Percentiles rank a stretch among this genome's conserved stretches.
These are phyloP conservation scores for Globisporangium sylvaticum DNA, from an alignment of 352 stramenopile species.

Conservation along the genomic window DNA sequence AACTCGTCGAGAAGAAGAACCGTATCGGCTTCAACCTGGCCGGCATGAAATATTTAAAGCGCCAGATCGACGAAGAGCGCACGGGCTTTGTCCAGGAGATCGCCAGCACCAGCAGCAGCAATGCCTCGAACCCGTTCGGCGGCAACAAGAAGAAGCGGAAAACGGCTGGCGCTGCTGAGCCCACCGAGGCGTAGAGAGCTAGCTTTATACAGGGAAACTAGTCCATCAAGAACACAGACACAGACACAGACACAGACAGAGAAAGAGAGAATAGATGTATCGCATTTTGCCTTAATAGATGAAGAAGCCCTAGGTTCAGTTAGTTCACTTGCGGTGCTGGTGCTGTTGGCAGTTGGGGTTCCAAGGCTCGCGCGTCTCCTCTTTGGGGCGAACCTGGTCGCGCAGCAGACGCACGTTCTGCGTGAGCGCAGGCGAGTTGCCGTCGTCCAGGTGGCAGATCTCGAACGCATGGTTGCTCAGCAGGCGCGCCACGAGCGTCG, in stretches of 20 bases:
- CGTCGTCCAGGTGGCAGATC: conserved; percentile 81
- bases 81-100: conserved; percentile 81
- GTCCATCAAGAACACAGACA: too few species aligned
- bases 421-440: conserved; percentile 71
- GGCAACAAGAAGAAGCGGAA: conserved; percentile 59
- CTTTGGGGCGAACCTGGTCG: too few species aligned
- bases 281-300: too few species aligned
- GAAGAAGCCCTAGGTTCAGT: too few species aligned
- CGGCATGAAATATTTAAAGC: conserved; percentile 86
- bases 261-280: too few species aligned
- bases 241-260: too few species aligned
- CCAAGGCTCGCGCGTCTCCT: too few species aligned
- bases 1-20: conserved; percentile 79
- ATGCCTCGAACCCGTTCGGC: conserved; percentile 6
- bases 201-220: too few species aligned
- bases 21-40: conserved; percentile 87
- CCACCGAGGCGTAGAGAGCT: too few species aligned
- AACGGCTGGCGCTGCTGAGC: conserved; percentile 15
- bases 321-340: too few species aligned
- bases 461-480: conserved; percentile 76
- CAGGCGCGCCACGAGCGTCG: conserved; percentile 60
- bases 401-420: conserved; percentile 53
- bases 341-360: too few species aligned
- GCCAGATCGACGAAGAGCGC: conserved; percentile 72
- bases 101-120: conserved; percentile 11